Base-by-base conservation (phyloP, 2,329 filamentous ascomycete species). In the Akanthomyces dipterigenus region DNA sequence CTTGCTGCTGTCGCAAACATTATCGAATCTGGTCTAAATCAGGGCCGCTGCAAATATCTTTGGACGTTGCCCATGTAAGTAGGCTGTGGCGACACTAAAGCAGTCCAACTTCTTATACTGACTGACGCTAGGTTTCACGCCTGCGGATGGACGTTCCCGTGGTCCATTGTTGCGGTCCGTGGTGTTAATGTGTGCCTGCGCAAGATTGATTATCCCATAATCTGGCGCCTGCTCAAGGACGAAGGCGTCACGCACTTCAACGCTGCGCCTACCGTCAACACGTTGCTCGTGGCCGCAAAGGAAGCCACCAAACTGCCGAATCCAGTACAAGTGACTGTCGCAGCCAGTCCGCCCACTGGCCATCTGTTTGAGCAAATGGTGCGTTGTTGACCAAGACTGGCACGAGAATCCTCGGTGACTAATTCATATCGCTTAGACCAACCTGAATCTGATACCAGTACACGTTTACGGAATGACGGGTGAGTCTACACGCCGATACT, bases 331-430 rank as follows among this genome's bases (percentile, higher is more conserved):
- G 95, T 99, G 6, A 96, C 93, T 0, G 95, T 99, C 3, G 95
- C 95, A 3, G 95, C 93, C 2, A 93, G 88, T 63, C 95, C 95
- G 5, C 95, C 95, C 0, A 93, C 90, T 0, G 89, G 89, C 1
- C 89, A 95, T 73, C 83, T 99, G 1, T 97, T 99, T 71, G 88
- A 96, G 76, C 88, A 92, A 71, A 99, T 99, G 95, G 89, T 88
- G 62, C 18, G 70, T 14, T 48, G 12, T 2, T 11, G 20, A 3
- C 14, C 34, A 9, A 14, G 5, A 3, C 45, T 16, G 3, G 22
- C 40, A 40, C 28, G 4, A 38, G 2, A 11, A 7, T 34, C 6
- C 22, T 6, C 16, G 11, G 38, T 18, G 18, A 18, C 59, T 56
- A 9, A 48, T 34, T 12, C n/a, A 11, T 5, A n/a, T 5, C 14